A percentile compares a stretch with the other conserved stretches of the same genome.
phyloP scores from a whole-genome alignment of 208 protist species.

The Crithidia thermophila region DNA sequence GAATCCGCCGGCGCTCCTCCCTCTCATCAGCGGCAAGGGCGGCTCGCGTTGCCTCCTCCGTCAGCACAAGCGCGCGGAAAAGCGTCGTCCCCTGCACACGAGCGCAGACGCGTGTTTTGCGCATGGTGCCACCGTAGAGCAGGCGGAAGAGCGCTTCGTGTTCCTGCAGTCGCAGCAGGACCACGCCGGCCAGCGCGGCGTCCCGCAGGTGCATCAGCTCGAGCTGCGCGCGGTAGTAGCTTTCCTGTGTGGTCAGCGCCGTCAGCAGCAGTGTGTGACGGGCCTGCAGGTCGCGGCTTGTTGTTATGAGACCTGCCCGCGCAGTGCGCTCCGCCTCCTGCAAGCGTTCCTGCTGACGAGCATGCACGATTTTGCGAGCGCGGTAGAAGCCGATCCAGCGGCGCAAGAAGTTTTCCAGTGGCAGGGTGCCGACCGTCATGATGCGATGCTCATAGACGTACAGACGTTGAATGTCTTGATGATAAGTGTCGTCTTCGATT shows the following conservation, averaged over 20 bases:
- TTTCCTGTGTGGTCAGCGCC: conserved; percentile 35
- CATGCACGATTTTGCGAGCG: conserved; percentile 29
- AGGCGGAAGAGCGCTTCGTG: conserved; percentile 48
- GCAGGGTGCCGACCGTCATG: conserved; percentile 34
- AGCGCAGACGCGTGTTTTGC: conserved; percentile 38
- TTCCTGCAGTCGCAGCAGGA: conserved; percentile 37
- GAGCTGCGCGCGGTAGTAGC: conserved; percentile 41
- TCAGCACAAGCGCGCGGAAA: conserved; percentile 45
- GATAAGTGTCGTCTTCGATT: conserved; percentile 31
- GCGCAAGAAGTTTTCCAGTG: conserved; percentile 38
- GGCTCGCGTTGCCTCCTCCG: conserved; percentile 22
- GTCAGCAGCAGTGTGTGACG: conserved; percentile 23
- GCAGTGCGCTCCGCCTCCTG: conserved; percentile 25
- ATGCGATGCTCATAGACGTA: conserved; percentile 35
- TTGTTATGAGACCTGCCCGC: conserved; percentile 34
- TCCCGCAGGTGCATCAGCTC: conserved; percentile 35
- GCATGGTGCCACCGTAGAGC: conserved; percentile 64
- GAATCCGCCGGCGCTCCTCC: conserved; percentile 1
- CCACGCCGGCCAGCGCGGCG: conserved; percentile 38
- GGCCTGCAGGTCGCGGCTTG: conserved; percentile 17
- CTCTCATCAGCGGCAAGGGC: conserved; percentile 26
- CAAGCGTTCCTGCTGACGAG: conserved; percentile 13
- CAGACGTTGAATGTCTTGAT: neutral
- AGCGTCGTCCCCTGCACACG: conserved; percentile 41
- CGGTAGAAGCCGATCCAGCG: conserved; percentile 39